phyloP scores from a whole-genome alignment of 2,329 filamentous ascomycete genomes.

The Xylariaceae sp. region DNA sequence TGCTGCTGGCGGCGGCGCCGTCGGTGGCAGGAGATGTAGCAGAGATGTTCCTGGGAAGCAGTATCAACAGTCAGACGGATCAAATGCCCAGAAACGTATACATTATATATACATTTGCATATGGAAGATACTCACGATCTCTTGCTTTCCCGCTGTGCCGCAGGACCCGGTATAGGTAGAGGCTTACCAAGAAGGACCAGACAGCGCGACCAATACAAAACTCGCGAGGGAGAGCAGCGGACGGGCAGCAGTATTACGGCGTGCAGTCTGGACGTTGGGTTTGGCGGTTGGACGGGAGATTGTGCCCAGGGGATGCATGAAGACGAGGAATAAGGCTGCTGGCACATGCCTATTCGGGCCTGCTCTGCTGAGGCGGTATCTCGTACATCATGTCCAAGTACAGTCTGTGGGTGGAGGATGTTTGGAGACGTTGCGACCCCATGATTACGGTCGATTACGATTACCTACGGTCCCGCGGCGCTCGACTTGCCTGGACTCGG shows the following conservation, averaged over 20 bases:
- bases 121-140: not conserved
- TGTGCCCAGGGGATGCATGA: constrained; percentile 2
- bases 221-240: not conserved
- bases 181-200: not conserved
- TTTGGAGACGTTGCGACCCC: not conserved
- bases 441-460: not conserved
- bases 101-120: not conserved
- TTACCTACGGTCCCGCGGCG: too few species aligned
- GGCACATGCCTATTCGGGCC: not conserved
- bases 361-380: not conserved
- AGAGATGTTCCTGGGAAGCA: constrained; percentile 9
- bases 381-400: not conserved
- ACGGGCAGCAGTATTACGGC: not conserved
- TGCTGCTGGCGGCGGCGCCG: constrained; percentile 2
- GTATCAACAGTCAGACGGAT: not conserved
- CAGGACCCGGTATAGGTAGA: not conserved
- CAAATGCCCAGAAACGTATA: not conserved
- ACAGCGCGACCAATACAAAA: not conserved
- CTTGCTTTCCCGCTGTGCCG: not conserved
- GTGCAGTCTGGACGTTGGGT: not conserved
- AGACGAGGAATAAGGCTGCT: constrained; percentile 9
- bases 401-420: not conserved
- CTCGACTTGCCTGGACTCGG: not conserved
- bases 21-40: not conserved
- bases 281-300: constrained; percentile 7